Conservation (phyloP, 441 rosid genomes). For the Erodium moschatum region DNA sequence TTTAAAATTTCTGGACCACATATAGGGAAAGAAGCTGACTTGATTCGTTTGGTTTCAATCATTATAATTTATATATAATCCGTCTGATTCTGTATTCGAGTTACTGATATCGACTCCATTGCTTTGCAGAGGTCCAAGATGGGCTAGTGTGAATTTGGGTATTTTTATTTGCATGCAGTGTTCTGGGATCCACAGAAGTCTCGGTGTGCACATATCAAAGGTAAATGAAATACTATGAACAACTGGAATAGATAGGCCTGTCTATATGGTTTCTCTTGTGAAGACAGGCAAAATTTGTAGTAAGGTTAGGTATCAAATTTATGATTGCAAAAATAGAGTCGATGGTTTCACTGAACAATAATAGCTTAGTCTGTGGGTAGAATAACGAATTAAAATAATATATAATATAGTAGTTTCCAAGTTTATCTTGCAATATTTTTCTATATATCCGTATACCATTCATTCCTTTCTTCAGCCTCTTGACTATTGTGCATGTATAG, state of each 20-base stretch:
- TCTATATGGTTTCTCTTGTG: neutral
- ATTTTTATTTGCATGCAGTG: constrained; percentile 85
- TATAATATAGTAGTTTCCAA: neutral
- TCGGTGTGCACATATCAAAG: constrained; percentile 84
- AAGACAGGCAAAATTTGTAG: neutral
- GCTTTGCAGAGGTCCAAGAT: constrained; percentile 57
- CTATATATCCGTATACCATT: neutral
- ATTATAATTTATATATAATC: neutral
- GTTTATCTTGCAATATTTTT: neutral
- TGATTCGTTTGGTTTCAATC: neutral
- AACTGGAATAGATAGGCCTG: neutral
- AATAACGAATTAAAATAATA: neutral
- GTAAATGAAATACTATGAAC: constrained; percentile 21
- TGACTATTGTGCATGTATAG: neutral
- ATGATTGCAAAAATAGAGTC: neutral
- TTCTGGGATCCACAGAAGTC: constrained; percentile 76
- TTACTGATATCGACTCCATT: neutral
- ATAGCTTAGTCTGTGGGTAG: neutral
- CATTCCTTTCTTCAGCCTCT: neutral
- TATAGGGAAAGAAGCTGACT: neutral
- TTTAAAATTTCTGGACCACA: neutral
- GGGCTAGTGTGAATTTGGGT: constrained; percentile 93
- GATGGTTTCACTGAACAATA: neutral
- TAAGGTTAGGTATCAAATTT: neutral
- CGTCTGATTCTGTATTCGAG: neutral